Percentiles rank a stretch among this genome's conserved stretches.
phyloP scores from a whole-genome alignment of 331 rosid species.

The Quercus phellos region DNA sequence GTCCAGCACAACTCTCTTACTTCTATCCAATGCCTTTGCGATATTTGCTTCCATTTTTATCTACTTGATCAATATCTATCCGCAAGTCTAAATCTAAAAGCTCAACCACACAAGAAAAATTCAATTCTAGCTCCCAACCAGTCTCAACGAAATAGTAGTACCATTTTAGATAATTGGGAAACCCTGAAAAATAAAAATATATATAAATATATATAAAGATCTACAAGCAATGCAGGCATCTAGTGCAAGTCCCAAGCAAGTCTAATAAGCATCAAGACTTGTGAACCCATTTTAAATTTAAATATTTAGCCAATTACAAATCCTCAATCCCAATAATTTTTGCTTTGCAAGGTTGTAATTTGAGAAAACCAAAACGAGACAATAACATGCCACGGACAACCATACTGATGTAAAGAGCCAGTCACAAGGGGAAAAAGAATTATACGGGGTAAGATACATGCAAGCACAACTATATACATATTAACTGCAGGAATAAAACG shows the following conservation, averaged over 20 bases:
- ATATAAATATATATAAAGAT: background rate
- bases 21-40: constrained; percentile 58
- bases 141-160: constrained; percentile 30
- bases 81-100: constrained; percentile 44
- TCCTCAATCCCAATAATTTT: too few species aligned
- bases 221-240: too few species aligned
- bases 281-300: too few species aligned
- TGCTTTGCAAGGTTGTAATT: too few species aligned
- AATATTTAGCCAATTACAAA: too few species aligned
- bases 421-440: too few species aligned
- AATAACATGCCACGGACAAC: too few species aligned
- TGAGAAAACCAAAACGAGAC: too few species aligned
- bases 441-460: too few species aligned
- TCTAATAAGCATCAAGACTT: too few species aligned
- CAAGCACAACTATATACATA: background rate
- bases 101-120: constrained; percentile 25
- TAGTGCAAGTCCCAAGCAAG: too few species aligned
- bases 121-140: constrained; percentile 35
- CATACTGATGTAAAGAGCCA: too few species aligned
- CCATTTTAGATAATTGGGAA: constrained; percentile 36
- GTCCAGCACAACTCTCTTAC: constrained; percentile 17
- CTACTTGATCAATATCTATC: constrained; percentile 54
- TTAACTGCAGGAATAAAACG: constrained; percentile 6
- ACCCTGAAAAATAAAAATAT: constrained; percentile 42
- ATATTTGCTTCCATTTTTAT: constrained; percentile 53